Base-by-base conservation (phyloP, 192 early-diverging fungal genomes). In the Backusella morwellensis region DNA sequence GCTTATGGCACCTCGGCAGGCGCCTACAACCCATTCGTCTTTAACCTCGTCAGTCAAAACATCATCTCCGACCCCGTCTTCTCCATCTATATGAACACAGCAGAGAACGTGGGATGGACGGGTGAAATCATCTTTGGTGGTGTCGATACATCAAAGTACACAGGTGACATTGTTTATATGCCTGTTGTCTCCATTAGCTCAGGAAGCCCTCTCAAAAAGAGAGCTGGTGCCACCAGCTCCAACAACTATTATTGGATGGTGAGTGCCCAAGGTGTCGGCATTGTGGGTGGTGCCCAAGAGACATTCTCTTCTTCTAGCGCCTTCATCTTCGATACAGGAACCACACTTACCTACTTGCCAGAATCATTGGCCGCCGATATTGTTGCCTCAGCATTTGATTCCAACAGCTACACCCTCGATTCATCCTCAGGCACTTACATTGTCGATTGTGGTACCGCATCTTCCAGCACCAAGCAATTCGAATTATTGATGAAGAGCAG, bases 61-160 rank as follows among this genome's bases (percentile, higher is more conserved):
- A 34, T 74, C 6, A 82, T 82, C 36, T 29, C 59, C 1, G 52
- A 82, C 3, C 69, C 81, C 11, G 34, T 82, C 7, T 82, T 82
- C 35, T 73, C 77, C 32, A 77, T 82, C 41, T 82, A 79, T 41
- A 36, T 82, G 29, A 82, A 82, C 54, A 69, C 35, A 38, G 52
- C 8, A 35, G 56, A 36, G 2, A 42, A 52, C 6, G 70, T 42
- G 7, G 80, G 77, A n/a, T 77, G 73, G 52, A 21, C 81, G 2
- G 90, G 88, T 3, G 84, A 86, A 70, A 78, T 91, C 32, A 83
- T 78, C 11, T 81, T 91, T 77, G 87, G 86, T 66, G 88, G 88
- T 15, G 71, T 86, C 44, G 88, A 90, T 75, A 12, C 42, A 7
- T 54, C 66, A 15, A 87, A 88, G 66, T 87, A 82, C 56, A 82